Evolutionary conservation across 805 yeast genomes (phyloP), one percentile per base, ranked within the genome.

Genomic region (Alloascoidea hylecoeti): DNA sequence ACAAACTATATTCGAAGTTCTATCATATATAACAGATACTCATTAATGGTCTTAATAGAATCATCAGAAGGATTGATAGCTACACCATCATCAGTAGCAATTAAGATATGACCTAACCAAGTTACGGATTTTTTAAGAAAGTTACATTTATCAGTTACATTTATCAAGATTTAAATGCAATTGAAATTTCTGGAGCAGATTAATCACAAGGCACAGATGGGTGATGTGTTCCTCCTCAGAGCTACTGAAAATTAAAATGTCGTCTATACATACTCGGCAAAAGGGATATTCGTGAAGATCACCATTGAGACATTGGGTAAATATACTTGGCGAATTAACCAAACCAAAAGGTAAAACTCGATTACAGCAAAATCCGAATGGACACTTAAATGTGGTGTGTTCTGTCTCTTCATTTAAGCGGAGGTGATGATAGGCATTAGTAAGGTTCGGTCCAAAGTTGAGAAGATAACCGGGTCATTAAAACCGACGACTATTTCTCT

Each of bases 341-440:
- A 43, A 34, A 1, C 50, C 50, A 18, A 44, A 44, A 2, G 48
- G 49, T 44, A 44, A 43, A 4, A 43, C 45, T 4, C 18, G 23
- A 41, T 42, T 46, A 28, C 44, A 39, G 34, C 18, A 46, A 15
- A 39, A 35, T 6, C 46, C 49, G 5, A 12, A 3, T 2, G 32
- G 19, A 0, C 46, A 38, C 1, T 17, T 34, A 23, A 46, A 46
- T 13, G 48, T 46, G 4, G 49, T 46, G 14, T 33, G 18, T 13
- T 37, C 39, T 6, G 16, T 35, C 12, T 33, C 39, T 9, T 28
- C 17, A 35, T 13, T 14, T 3, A 37, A 16, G 4, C 39, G 36
- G 16, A 37, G 13, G 2, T 33, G 39, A 13, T 16, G 39, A 14
- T 13, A 37, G 5, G 39, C 39, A 13, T 14, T 9, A 5, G 16